Conservation (phyloP, 495 filamentous ascomycete genomes). For the Penicillium canariense region DNA sequence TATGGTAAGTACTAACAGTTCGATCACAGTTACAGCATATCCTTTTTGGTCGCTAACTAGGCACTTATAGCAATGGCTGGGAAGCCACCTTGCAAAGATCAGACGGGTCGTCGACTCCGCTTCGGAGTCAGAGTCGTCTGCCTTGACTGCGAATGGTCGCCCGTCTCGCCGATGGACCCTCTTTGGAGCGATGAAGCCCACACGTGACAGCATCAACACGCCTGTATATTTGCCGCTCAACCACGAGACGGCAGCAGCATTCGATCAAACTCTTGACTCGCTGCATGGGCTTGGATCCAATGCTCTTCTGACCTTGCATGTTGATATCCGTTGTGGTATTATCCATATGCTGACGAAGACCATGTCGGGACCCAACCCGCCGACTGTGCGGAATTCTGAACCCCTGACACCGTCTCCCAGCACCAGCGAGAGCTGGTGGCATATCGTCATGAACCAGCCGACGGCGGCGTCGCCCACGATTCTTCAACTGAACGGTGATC, state of each 20-base stretch:
- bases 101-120: slow-evolving; percentile 62
- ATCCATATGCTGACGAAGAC: slow-evolving; percentile 59
- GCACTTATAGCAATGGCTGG: slow-evolving; percentile 73
- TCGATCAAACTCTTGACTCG: slow-evolving; percentile 80
- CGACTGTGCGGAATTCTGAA: slow-evolving; percentile 33
- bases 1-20: slow-evolving; percentile 55
- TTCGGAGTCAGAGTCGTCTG: slow-evolving; percentile 41
- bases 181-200: slow-evolving; percentile 57
- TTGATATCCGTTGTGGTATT: slow-evolving; percentile 80
- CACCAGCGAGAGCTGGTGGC: slow-evolving; percentile 60
- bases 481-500: slow-evolving; percentile 71
- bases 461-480: slow-evolving; percentile 77
- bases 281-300: slow-evolving; percentile 73
- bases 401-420: slow-evolving; percentile 51
- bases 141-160: slow-evolving; percentile 36
- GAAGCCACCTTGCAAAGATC: slow-evolving; percentile 70
- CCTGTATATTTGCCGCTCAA: slow-evolving; percentile 89
- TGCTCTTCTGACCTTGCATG: slow-evolving; percentile 78
- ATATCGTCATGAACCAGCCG: slow-evolving; percentile 69
- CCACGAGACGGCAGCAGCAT: slow-evolving; percentile 72
- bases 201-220: slow-evolving; percentile 47
- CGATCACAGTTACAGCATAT: slow-evolving; percentile 10
- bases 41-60: neutral
- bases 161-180: slow-evolving; percentile 76
- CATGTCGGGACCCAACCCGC: slow-evolving; percentile 47